Evolutionary conservation across 805 yeast species (phyloP).

Genomic region (Sungouiozyma intestinalis): DNA sequence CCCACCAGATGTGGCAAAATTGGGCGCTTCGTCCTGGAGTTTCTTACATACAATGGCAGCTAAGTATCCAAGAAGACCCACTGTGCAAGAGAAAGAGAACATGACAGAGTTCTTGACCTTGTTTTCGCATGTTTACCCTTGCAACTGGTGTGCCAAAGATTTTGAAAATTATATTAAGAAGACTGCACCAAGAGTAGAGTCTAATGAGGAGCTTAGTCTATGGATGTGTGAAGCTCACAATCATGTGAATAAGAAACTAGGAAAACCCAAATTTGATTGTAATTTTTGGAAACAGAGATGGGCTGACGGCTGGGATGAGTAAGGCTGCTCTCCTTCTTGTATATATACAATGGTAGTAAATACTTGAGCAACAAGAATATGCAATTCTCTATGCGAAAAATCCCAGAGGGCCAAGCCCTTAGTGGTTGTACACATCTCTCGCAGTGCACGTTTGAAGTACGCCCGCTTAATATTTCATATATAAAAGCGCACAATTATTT

Average conservation of each 20-base stretch:
- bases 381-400: too few species aligned
- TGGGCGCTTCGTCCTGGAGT: constrained; percentile 90
- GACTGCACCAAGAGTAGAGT: constrained; percentile 45
- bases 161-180: constrained; percentile 52
- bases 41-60: constrained; percentile 86
- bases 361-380: too few species aligned
- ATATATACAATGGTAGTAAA: too few species aligned
- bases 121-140: constrained; percentile 80
- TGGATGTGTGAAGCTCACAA: constrained; percentile 98
- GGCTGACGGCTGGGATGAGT: constrained; percentile 81
- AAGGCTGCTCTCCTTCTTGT: neutral
- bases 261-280: constrained; percentile 82
- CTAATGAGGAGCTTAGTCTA: constrained; percentile 71
- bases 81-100: constrained; percentile 51
- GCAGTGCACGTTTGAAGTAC: too few species aligned
- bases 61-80: constrained; percentile 68
- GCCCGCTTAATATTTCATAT: too few species aligned
- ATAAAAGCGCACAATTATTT: too few species aligned
- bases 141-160: constrained; percentile 89
- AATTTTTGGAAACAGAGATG: constrained; percentile 86
- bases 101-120: constrained; percentile 58
- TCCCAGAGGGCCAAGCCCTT: too few species aligned
- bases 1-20: constrained; percentile 78
- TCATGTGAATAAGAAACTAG: constrained; percentile 74
- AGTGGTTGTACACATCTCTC: too few species aligned